A percentile compares a stretch with the other conserved stretches of the same genome.
Conservation (phyloP, 495 filamentous ascomycete species). For the Penicillium pancosmium region DNA sequence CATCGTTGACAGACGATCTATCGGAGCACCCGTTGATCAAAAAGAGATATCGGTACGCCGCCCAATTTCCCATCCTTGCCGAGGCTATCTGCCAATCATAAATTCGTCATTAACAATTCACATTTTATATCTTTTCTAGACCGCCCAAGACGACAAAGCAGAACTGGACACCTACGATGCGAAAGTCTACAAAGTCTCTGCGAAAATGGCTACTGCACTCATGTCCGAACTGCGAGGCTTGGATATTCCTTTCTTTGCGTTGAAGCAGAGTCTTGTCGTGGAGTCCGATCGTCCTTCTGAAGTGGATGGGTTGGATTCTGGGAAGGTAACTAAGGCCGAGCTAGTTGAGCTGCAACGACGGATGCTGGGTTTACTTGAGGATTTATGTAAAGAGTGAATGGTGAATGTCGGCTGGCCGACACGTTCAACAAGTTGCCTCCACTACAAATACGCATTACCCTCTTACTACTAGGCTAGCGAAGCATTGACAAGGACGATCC, state of each 20-base stretch:
- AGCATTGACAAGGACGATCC: too few species aligned
- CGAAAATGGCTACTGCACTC: constrained; percentile 61
- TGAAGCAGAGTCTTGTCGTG: constrained; percentile 44
- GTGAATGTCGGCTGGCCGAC: not conserved
- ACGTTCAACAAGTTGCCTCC: not conserved
- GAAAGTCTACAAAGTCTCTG: constrained; percentile 62
- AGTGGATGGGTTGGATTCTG: constrained; percentile 5
- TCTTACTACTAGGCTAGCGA: too few species aligned
- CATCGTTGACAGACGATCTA: constrained; percentile 34
- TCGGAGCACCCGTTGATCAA: constrained; percentile 41
- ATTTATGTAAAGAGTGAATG: constrained; percentile 56
- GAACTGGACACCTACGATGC: constrained; percentile 61
- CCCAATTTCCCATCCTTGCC: not conserved
- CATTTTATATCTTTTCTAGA: constrained; percentile 18
- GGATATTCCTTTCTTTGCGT: constrained; percentile 69
- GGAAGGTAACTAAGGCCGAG: constrained; percentile 42
- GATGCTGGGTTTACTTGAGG: constrained; percentile 65
- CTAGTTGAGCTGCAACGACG: constrained; percentile 55
- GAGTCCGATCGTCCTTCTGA: constrained; percentile 5
- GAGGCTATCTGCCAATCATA: not conserved
- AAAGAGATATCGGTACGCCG: constrained; percentile 41
- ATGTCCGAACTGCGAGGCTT: constrained; percentile 55
- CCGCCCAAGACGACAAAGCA: constrained; percentile 48
- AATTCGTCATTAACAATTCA: constrained; percentile 6
- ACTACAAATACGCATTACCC: too few species aligned